Evolutionary conservation across 176 grass and related monocot genomes (phyloP), one percentile per base, ranked within the genome.

Genomic region (Pontederia paniculata): DNA sequence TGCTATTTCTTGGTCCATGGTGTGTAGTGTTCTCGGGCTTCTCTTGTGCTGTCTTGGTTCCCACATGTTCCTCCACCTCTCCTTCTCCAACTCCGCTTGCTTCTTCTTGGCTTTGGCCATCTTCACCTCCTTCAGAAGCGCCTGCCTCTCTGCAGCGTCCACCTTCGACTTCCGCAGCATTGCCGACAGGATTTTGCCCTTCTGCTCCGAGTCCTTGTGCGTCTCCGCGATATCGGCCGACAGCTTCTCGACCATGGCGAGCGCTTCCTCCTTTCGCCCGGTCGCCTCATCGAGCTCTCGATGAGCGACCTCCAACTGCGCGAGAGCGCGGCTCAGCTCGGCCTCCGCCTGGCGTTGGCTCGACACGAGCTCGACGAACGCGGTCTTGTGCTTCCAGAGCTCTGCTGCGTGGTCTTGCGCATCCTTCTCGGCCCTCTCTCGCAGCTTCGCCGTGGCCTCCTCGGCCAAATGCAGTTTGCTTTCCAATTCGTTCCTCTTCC

Each of bases 161-260:
- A 88, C 67, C 77, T 85, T 95, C 21, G 78, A 88, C 75, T 95
- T 95, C 45, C 84, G 74, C 69, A 95, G 68, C 84, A 95, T 82
- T 21, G 84, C 84, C 0, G 89, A 88, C 9, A 95, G 74, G 45
- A 95, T 84, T 59, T 85, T 88, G 62, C 88, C 84, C 77, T 88
- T 95, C 58, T 95, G 89, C 69, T 88, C 78, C 0, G 75, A 78
- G 49, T 95, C 89, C 48, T 72, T 80, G 15, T 76, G 67, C 56
- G 88, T 74, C 25, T 58, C 67, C 45, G 57, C 74, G 0, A 74
- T 62, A 68, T 94, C 80, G 11, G 49, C 51, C 12, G 76, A 72
- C 6, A 93, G 75, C 12, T 80, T 70, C 1, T 79, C 79, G 9
- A 81, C 75, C 56, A 74, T 68, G 44, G 64, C 14, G 15, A 65